Evolutionary conservation across 345 rosid genomes (phyloP), one percentile per base, ranked within the genome.

Genomic region (Bretschneidera sinensis): DNA sequence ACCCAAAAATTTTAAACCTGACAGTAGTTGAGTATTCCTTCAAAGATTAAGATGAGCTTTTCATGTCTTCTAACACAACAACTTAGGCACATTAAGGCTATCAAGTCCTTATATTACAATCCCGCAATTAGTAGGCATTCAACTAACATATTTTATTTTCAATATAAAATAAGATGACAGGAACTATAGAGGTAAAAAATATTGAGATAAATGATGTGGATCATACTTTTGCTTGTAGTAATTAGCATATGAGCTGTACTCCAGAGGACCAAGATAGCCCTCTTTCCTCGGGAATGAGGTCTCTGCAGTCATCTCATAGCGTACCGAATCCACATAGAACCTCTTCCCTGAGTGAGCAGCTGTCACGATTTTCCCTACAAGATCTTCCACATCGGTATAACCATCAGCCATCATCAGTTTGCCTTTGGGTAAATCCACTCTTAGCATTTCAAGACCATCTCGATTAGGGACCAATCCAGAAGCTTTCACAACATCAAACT

Each of bases 281-380:
- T 86, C 97, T 83, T 90, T 94, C 82, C 97, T 84, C 0, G 99
- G 99, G 68, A 94, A 94, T 48, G 99, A 83, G 66, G 82, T 85
- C 78, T 90, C 96, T 9, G 95, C 95, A 72, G 86, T 88, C 99
- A 88, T 90, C 11, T 90, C 95, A 66, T 79, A 82, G 48, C 89
- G 77, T 47, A 94, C 72, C 50, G 99, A 85, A 74, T 90, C 99
- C 24, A 90, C 99, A 62, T 86, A 90, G 73, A 94, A 94, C 80
- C 99, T 83, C 83, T 94, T 94, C 66, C 99, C 97, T 4, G 99
- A 94, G 82, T 94, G 99, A 69, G 96, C 99, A 57, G 97, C 97
- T 15, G 97, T 94, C 34, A 90, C 82, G 56, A 94, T 79, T 74
- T 83, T 88, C 64, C 99, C 97, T n/a, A 79, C 69, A 71, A 94